Percentiles rank a stretch among this genome's conserved stretches.
Evolutionary conservation across 2,329 filamentous ascomycete genomes (phyloP).

Genomic region (Trichoderma atrobrunneum): DNA sequence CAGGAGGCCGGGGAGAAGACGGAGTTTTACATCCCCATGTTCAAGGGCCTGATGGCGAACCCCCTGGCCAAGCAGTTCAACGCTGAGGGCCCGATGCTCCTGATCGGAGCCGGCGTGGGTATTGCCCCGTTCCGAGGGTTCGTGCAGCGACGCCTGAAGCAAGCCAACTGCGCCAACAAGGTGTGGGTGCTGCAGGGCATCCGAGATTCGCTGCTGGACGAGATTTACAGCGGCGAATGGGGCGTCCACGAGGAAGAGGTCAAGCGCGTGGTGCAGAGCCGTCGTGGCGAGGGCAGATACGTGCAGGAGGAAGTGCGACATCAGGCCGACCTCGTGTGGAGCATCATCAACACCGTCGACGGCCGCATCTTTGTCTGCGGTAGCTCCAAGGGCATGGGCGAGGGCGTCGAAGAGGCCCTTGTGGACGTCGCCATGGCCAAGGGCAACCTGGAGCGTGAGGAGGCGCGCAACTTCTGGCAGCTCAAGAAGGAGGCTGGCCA

Average conservation of each 20-base stretch:
- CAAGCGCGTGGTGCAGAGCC: slow-evolving; percentile 76
- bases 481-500: slow-evolving; percentile 89
- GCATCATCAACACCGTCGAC: slow-evolving; percentile 93
- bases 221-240: slow-evolving; percentile 95
- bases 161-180: slow-evolving; percentile 95
- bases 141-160: slow-evolving; percentile 88
- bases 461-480: slow-evolving; percentile 84
- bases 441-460: slow-evolving; percentile 77
- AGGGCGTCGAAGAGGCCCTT: slow-evolving; percentile 85
- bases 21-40: slow-evolving; percentile 86
- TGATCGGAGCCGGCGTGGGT: slow-evolving; percentile 94
- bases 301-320: slow-evolving; percentile 92
- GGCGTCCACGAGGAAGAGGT: slow-evolving; percentile 87
- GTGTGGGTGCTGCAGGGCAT: slow-evolving; percentile 95
- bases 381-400: slow-evolving; percentile 93
- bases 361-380: slow-evolving; percentile 96
- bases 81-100: slow-evolving; percentile 91
- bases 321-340: slow-evolving; percentile 97
- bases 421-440: slow-evolving; percentile 91
- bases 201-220: slow-evolving; percentile 89
- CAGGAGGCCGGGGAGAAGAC: slow-evolving; percentile 58
- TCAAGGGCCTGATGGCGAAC: slow-evolving; percentile 97
- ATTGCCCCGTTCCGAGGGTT: slow-evolving; percentile 98
- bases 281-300: slow-evolving; percentile 77
- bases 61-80: slow-evolving; percentile 89